These are phyloP conservation scores for Colletotrichum sidae DNA, from an alignment of 2,329 filamentous ascomycete genomes.

Conservation along the genomic window DNA sequence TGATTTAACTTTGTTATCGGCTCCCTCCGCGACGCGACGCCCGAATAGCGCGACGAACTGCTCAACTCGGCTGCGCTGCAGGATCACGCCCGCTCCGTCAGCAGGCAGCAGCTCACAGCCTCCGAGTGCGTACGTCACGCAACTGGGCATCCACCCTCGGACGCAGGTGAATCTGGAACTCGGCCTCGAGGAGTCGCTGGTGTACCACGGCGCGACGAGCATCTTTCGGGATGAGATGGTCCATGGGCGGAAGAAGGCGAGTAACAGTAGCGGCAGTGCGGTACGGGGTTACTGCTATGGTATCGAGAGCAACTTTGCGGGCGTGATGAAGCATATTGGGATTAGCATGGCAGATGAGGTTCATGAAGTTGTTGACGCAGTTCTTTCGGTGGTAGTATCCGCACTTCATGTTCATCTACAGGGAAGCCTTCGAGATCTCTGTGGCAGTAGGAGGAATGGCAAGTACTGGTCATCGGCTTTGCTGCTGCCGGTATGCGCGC, in stretches of 20 bases:
- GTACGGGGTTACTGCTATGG: slow-evolving; percentile 18
- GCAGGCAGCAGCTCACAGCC: neutral
- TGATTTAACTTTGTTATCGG: slow-evolving; percentile 38
- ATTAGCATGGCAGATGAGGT: slow-evolving; percentile 40
- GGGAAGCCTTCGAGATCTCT: too few species aligned
- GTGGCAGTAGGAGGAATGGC: too few species aligned
- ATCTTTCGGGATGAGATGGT: slow-evolving; percentile 40
- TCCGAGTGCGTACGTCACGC: slow-evolving; percentile 1
- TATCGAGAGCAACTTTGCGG: slow-evolving; percentile 34
- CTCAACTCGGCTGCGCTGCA: slow-evolving; percentile 31
- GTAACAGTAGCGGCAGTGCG: neutral
- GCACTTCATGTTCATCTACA: slow-evolving; percentile 47
- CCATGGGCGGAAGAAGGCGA: neutral
- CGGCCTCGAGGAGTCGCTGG: slow-evolving; percentile 35
- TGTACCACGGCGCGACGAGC: slow-evolving; percentile 42
- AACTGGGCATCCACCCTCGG: slow-evolving; percentile 7
- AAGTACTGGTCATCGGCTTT: too few species aligned
- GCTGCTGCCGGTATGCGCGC: slow-evolving; percentile 41
- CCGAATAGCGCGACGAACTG: slow-evolving; percentile 25
- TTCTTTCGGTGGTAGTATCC: too few species aligned
- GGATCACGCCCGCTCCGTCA: neutral
- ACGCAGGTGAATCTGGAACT: slow-evolving; percentile 17
- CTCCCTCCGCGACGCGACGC: slow-evolving; percentile 21
- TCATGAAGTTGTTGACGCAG: too few species aligned
- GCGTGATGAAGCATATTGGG: slow-evolving; percentile 41